A percentile compares a stretch with the other conserved stretches of the same genome.
Conservation (phyloP, 2,329 filamentous ascomycete species). For the Knoxdaviesia proteae region DNA sequence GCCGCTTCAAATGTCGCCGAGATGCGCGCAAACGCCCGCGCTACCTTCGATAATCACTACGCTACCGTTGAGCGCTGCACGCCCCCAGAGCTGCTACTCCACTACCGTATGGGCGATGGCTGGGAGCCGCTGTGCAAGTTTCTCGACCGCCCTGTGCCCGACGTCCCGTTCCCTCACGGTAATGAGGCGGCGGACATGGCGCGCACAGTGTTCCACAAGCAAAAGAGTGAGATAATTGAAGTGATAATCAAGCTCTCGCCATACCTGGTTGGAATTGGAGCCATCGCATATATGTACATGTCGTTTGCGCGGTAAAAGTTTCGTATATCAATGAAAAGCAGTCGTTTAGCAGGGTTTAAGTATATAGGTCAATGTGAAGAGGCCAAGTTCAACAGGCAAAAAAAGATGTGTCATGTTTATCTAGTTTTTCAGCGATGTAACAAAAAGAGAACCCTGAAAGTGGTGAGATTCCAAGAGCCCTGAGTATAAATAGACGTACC, state of each 20-base stretch:
- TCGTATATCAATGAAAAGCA: no score
- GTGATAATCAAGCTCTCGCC: not conserved
- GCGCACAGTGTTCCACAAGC: not conserved
- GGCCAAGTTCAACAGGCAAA: no score
- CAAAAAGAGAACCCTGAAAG: no score
- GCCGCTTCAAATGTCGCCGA: constrained; percentile 47
- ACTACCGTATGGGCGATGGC: constrained; percentile 15
- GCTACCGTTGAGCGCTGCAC: constrained; percentile 13
- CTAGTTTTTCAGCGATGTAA: no score
- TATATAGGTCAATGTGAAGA: no score
- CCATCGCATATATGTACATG: no score
- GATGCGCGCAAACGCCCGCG: constrained; percentile 43
- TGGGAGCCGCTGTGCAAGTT: constrained; percentile 18
- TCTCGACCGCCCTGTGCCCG: constrained; percentile 14
- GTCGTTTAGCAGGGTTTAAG: no score
- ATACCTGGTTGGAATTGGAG: not conserved
- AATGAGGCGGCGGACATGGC: constrained; percentile 8
- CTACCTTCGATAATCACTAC: constrained; percentile 28
- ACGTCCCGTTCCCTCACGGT: constrained; percentile 11
- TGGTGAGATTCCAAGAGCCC: no score
- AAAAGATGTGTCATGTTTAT: no score
- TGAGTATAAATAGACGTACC: no score
- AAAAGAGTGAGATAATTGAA: not conserved
- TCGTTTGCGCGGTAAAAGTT: no score
- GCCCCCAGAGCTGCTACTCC: constrained; percentile 13